Evolutionary conservation across 1,284 basidiomycete genomes (phyloP).

Genomic region (Cryptococcus sp.): DNA sequence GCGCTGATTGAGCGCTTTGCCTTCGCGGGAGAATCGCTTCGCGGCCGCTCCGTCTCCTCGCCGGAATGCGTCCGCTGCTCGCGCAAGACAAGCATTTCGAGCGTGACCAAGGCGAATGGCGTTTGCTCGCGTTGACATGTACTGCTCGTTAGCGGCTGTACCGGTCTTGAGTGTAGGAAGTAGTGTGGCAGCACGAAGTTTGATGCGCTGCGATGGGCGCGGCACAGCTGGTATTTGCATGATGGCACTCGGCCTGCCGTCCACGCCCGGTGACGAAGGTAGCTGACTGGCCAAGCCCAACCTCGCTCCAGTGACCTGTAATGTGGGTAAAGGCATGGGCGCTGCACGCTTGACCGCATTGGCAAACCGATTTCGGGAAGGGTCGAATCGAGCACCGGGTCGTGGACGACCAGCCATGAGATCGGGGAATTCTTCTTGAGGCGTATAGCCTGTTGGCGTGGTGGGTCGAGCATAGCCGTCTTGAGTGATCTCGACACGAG

Average conservation of each 20-base stretch:
- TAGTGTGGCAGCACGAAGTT: slow-evolving; percentile 75
- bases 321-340: slow-evolving; percentile 26
- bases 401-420: slow-evolving; percentile 50
- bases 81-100: slow-evolving; percentile 89
- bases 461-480: slow-evolving; percentile 53
- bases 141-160: slow-evolving; percentile 71
- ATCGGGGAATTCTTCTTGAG: slow-evolving; percentile 83
- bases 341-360: slow-evolving; percentile 52
- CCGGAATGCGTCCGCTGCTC: slow-evolving; percentile 92
- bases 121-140: slow-evolving; percentile 81
- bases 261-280: slow-evolving; percentile 38
- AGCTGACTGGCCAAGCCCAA: slow-evolving; percentile 28
- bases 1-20: slow-evolving; percentile 85
- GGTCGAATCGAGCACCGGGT: slow-evolving; percentile 59
- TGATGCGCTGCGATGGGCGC: slow-evolving; percentile 78
- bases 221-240: slow-evolving; percentile 56
- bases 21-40: slow-evolving; percentile 88
- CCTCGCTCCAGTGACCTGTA: slow-evolving; percentile 36
- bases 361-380: slow-evolving; percentile 79
- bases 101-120: slow-evolving; percentile 89
- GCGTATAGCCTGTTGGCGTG: slow-evolving; percentile 26
- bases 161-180: slow-evolving; percentile 88
- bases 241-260: slow-evolving; percentile 54
- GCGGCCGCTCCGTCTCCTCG: slow-evolving; percentile 92
- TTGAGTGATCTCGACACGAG: slow-evolving; percentile 61